Conservation (phyloP, 2,329 filamentous ascomycete genomes). For the Neopestalotiopsis clavispora region DNA sequence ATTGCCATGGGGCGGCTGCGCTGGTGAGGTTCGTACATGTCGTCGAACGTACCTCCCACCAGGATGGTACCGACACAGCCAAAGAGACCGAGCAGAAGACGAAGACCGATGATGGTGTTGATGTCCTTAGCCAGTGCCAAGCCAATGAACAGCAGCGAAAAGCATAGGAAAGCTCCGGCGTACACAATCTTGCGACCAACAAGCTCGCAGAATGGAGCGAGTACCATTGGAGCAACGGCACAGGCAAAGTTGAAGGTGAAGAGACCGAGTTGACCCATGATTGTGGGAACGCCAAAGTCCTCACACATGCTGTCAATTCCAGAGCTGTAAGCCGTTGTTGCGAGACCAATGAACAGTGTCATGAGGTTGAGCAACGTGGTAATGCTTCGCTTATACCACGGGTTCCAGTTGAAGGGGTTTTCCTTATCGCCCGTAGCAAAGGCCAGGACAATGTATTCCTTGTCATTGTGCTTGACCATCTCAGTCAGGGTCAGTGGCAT, state of each 20-base stretch:
- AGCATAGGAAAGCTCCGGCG: slow-evolving; percentile 49
- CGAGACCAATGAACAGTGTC: slow-evolving; percentile 58
- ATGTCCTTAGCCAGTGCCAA: slow-evolving; percentile 53
- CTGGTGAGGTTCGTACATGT: slow-evolving; percentile 51
- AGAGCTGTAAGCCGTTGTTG: slow-evolving; percentile 57
- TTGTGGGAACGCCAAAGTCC: slow-evolving; percentile 46
- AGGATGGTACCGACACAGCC: slow-evolving; percentile 55
- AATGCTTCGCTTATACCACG: slow-evolving; percentile 48
- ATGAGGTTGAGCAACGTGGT: slow-evolving; percentile 53
- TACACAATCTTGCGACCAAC: slow-evolving; percentile 53
- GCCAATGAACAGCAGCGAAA: slow-evolving; percentile 52
- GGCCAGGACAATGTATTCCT: slow-evolving; percentile 49
- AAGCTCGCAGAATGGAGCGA: slow-evolving; percentile 55
- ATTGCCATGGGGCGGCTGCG: slow-evolving; percentile 51
- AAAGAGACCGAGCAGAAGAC: slow-evolving; percentile 52
- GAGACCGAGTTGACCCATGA: slow-evolving; percentile 52
- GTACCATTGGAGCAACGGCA: slow-evolving; percentile 50
- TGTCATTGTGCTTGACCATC: slow-evolving; percentile 44
- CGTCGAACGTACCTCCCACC: slow-evolving; percentile 53
- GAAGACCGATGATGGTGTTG: slow-evolving; percentile 50
- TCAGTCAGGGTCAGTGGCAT: slow-evolving; percentile 53
- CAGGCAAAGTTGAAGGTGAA: slow-evolving; percentile 56
- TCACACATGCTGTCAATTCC: slow-evolving; percentile 50
- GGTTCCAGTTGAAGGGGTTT: slow-evolving; percentile 58
- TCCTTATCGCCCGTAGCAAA: slow-evolving; percentile 51